These are phyloP conservation scores for Saturnispora kantuleensis DNA, from an alignment of 805 yeast species.

Conservation along the genomic window DNA sequence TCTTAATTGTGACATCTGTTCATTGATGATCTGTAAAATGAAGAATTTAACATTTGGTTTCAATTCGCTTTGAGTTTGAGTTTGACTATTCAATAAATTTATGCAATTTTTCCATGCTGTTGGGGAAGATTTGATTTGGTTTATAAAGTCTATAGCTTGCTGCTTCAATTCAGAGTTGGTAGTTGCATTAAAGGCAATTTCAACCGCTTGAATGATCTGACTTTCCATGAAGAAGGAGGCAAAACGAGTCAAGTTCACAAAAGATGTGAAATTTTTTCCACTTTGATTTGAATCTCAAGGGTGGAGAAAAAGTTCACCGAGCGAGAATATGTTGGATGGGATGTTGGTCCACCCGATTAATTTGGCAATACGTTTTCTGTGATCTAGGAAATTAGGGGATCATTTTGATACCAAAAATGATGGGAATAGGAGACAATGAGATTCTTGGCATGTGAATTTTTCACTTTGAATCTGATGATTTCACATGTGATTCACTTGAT, in stretches of 20 bases:
- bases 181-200: conserved; percentile 64
- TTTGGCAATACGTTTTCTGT: too few relatives aligned
- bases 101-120: conserved; percentile 49
- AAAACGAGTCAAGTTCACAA: background rate
- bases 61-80: conserved; percentile 16
- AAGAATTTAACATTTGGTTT: conserved; percentile 55
- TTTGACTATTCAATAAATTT: conserved; percentile 23
- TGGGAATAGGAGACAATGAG: too few relatives aligned
- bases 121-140: conserved; percentile 41
- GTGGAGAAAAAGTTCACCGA: background rate
- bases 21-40: conserved; percentile 59
- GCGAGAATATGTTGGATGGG: too few relatives aligned
- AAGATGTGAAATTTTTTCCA: background rate
- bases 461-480: too few relatives aligned
- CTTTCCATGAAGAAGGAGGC: conserved; percentile 21
- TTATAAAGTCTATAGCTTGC: conserved; percentile 47
- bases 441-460: too few relatives aligned
- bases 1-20: conserved; percentile 35
- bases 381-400: too few relatives aligned
- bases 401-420: too few relatives aligned
- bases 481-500: background rate
- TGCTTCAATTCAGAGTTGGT: conserved; percentile 52
- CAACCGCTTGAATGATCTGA: conserved; percentile 84
- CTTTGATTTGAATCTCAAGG: background rate
- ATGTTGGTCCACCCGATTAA: too few relatives aligned